These are phyloP conservation scores for Spergularia marina DNA, from an alignment of 148 eudicot species.

Conservation along the genomic window DNA sequence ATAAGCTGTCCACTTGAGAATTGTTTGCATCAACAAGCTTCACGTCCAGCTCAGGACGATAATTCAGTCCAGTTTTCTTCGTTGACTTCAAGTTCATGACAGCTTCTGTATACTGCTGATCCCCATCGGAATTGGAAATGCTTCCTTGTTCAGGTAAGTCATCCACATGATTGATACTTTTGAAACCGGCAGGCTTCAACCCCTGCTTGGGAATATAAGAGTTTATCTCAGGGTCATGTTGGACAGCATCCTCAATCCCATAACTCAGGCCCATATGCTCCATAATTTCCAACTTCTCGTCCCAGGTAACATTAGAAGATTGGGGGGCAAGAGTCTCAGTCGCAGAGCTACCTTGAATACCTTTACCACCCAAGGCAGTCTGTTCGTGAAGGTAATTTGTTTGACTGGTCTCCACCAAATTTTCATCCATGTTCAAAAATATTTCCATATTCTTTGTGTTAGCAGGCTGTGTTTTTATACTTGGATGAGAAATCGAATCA, in stretches of 20 bases:
- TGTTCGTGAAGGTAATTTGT: slow-evolving; percentile 34
- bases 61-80: slow-evolving; percentile 2
- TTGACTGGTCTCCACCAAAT: slow-evolving; percentile 30
- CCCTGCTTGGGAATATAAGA: slow-evolving; percentile 24
- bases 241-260: slow-evolving; percentile 38
- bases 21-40: slow-evolving; percentile 3
- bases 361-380: slow-evolving; percentile 27
- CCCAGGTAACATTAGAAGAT: slow-evolving; percentile 61
- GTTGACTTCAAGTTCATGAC: background rate
- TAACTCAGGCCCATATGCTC: slow-evolving; percentile 33
- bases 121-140: slow-evolving; percentile 14
- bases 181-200: slow-evolving; percentile 15
- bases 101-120: slow-evolving; percentile 5
- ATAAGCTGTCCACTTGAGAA: slow-evolving; percentile 7
- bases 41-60: slow-evolving; percentile 1
- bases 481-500: slow-evolving; percentile 53
- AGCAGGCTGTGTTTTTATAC: slow-evolving; percentile 37
- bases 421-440: slow-evolving; percentile 34
- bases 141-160: slow-evolving; percentile 20
- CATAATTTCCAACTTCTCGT: slow-evolving; percentile 59
- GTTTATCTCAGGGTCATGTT: slow-evolving; percentile 21
- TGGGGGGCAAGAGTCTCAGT: slow-evolving; percentile 37
- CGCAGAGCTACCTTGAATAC: slow-evolving; percentile 28
- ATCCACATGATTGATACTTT: slow-evolving; percentile 28
- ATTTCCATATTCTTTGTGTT: slow-evolving; percentile 35